Base-by-base conservation (phyloP, 352 stramenopile genomes). In the Thraustochytrium aureum region DNA sequence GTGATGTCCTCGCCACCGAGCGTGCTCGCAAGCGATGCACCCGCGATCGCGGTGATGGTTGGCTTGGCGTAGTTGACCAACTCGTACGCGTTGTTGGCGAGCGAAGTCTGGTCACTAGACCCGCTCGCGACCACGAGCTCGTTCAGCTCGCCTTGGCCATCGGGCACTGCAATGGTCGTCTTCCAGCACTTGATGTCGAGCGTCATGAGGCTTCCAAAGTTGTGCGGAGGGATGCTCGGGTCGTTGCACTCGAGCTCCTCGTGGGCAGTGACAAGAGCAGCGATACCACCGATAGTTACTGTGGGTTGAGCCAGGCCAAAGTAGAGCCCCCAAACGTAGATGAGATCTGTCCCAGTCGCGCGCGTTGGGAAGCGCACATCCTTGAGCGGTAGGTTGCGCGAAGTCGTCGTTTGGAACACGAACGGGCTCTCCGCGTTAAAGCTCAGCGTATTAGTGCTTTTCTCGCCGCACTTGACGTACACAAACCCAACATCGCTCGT, bases 401-500 rank as follows among this genome's bases (percentile, higher is more conserved):
- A 45, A 37, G 69, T 72, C 5, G 14, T 7, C 4, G 69, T 50
- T 22, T 64, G 17, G 35, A 65, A 79, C 0, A 50, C 61, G 69
- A 74, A 79, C 6, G 69, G 69, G 56, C 50, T 79, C 7, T 50
- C 22, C n/a, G 69, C 54, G 69, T 64, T 65, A n/a, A 79, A 43
- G 59, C 30, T 43, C 4, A 67, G 52, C 56, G 17, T 22, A 10
- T 79, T 33, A 10, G 69, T 54, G 14, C 26, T 22, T 3, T 17
- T 14, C 0, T 74, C 37, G 12, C 69, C 69, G 69, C 69, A 79
- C 33, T 54, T 67, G 4, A 79, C 12, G 14, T 79, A 50, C 0
- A 79, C 59, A 3, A 47, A 38, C 1, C 69, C 69, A n/a, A 65
- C 50, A 14, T 65, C 35, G 22, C 12, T n/a, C n/a, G 69, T 50